Conservation (phyloP, 331 rosid genomes). For the Stylosanthes scabra region DNA sequence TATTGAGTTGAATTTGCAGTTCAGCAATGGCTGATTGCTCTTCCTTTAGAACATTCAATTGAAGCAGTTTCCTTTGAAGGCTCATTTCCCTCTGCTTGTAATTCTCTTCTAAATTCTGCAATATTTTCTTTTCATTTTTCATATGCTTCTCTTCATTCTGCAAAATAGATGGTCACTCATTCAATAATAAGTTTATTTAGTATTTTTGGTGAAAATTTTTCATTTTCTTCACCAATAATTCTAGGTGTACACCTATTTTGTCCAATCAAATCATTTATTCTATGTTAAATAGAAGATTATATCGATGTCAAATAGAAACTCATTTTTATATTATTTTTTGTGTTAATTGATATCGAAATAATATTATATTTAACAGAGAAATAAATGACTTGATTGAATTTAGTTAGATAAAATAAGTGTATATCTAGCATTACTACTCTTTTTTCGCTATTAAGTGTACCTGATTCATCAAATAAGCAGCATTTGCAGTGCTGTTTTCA, state of each 20-base stretch:
- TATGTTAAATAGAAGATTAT: too few relatives aligned
- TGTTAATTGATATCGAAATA: too few relatives aligned
- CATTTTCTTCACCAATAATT: too few relatives aligned
- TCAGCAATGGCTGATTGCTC: conserved; percentile 39
- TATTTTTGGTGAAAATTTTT: not conserved
- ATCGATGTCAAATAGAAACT: too few relatives aligned
- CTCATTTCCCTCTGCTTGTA: conserved; percentile 45
- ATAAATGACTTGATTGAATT: too few relatives aligned
- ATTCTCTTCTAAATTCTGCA: conserved; percentile 37
- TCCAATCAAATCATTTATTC: too few relatives aligned
- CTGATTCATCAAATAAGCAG: conserved; percentile 17
- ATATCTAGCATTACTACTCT: too few relatives aligned
- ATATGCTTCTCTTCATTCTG: conserved; percentile 40
- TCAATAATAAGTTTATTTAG: conserved; percentile 1
- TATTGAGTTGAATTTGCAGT: conserved; percentile 33
- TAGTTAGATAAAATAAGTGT: too few relatives aligned
- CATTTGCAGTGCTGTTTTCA: conserved; percentile 31
- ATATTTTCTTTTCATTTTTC: conserved; percentile 14
- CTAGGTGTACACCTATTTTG: too few relatives aligned
- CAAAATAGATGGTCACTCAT: not conserved
- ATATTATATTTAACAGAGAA: too few relatives aligned
- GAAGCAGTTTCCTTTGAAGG: conserved; percentile 47
- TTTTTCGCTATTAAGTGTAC: conserved; percentile 3
- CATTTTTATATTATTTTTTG: too few relatives aligned
- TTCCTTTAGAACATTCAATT: conserved; percentile 44